Percentiles rank a stretch among this genome's conserved stretches.
Evolutionary conservation across 768 basidiomycete species (phyloP).

Genomic region (Naganishia friedmannii): DNA sequence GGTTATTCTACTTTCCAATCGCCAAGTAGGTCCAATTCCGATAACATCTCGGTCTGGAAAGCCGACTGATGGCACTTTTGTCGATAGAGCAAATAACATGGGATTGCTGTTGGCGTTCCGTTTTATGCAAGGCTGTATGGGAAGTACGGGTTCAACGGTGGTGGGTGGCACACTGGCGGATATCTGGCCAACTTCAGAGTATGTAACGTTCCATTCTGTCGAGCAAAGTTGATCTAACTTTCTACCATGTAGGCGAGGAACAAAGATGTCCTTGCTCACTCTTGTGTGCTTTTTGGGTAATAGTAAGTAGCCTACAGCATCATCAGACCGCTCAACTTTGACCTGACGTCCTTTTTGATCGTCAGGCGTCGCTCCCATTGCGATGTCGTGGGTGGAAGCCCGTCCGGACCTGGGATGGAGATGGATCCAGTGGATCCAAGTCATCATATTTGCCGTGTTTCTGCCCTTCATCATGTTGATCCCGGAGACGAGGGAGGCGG

Average conservation of each 20-base stretch:
- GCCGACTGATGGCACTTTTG: constrained; percentile 32
- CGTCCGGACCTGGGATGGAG: constrained; percentile 64
- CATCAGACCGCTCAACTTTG: neutral
- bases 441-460: constrained; percentile 61
- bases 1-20: constrained; percentile 31
- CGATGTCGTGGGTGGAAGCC: constrained; percentile 62
- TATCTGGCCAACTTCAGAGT: constrained; percentile 47
- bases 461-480: constrained; percentile 60
- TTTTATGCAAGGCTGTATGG: constrained; percentile 50
- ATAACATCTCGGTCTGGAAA: neutral
- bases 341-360: constrained; percentile 54
- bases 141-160: constrained; percentile 50
- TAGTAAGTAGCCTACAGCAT: neutral
- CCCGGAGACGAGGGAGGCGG: constrained; percentile 68
- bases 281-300: constrained; percentile 10
- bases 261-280: constrained; percentile 14
- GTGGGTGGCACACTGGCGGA: constrained; percentile 54
- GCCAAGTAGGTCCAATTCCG: constrained; percentile 19
- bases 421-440: constrained; percentile 80
- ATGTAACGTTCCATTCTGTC: neutral
- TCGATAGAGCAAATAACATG: constrained; percentile 48
- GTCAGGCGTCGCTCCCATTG: constrained; percentile 64
- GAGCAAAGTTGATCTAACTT: too few species aligned
- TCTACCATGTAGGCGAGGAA: constrained; percentile 4
- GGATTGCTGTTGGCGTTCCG: constrained; percentile 49